Evolutionary conservation across 805 yeast genomes (phyloP).

Genomic region (Suhomyces vadensis): DNA sequence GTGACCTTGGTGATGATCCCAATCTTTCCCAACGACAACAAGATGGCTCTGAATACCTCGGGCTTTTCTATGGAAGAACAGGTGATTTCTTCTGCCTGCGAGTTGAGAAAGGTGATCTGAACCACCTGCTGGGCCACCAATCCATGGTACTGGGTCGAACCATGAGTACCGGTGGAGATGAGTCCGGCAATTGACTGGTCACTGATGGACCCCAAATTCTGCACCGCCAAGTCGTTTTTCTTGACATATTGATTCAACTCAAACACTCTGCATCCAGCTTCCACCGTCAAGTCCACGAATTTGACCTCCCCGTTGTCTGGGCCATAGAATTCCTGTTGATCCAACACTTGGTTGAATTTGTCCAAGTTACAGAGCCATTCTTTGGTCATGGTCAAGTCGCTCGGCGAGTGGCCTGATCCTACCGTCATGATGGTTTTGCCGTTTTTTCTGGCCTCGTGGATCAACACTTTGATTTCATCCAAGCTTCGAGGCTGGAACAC

Average conservation of each 20-base stretch:
- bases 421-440: slow-evolving; percentile 75
- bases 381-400: slow-evolving; percentile 80
- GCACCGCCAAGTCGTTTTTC: slow-evolving; percentile 70
- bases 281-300: slow-evolving; percentile 89
- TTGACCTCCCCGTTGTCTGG: slow-evolving; percentile 46
- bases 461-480: slow-evolving; percentile 68
- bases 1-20: slow-evolving; percentile 89
- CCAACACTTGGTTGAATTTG: slow-evolving; percentile 58
- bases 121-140: slow-evolving; percentile 86
- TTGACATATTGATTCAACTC: slow-evolving; percentile 71
- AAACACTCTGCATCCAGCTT: slow-evolving; percentile 83
- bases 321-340: slow-evolving; percentile 48
- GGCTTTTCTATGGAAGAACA: slow-evolving; percentile 66
- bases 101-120: slow-evolving; percentile 69
- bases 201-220: slow-evolving; percentile 89
- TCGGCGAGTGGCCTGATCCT: slow-evolving; percentile 96
- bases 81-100: slow-evolving; percentile 67
- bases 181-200: slow-evolving; percentile 96
- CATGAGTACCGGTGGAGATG: slow-evolving; percentile 95
- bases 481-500: slow-evolving; percentile 74
- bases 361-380: slow-evolving; percentile 91
- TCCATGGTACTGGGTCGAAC: slow-evolving; percentile 92
- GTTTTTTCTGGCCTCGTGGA: slow-evolving; percentile 59
- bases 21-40: slow-evolving; percentile 84
- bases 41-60: slow-evolving; percentile 75